These are phyloP conservation scores for Syncephalastrum monosporum DNA, from an alignment of 371 early-diverging fungal genomes.

Conservation along the genomic window DNA sequence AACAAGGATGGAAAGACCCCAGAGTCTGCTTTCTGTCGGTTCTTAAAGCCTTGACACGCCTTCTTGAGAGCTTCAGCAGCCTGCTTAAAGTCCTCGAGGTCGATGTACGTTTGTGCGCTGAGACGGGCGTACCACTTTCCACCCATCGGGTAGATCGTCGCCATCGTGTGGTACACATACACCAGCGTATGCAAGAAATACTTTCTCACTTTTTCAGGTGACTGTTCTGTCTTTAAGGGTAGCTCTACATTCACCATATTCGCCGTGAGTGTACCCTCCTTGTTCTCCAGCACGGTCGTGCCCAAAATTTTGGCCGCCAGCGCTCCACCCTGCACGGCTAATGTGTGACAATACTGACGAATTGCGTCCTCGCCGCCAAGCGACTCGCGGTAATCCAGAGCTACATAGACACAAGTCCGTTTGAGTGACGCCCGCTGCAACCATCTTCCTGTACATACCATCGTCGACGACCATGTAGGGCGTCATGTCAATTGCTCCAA, in stretches of 20 bases:
- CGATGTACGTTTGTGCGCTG: slow-evolving; percentile 61
- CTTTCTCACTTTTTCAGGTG: too few relatives aligned
- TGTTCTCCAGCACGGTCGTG: slow-evolving; percentile 53
- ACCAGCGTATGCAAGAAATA: too few relatives aligned
- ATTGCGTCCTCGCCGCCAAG: slow-evolving; percentile 55
- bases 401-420: slow-evolving; percentile 9
- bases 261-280: slow-evolving; percentile 31
- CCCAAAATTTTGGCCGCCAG: slow-evolving; percentile 55
- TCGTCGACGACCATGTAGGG: slow-evolving; percentile 44
- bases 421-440: too few relatives aligned
- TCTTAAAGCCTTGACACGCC: slow-evolving; percentile 19
- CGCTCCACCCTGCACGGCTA: slow-evolving; percentile 55
- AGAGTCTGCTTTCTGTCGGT: too few relatives aligned
- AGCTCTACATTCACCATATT: slow-evolving; percentile 60
- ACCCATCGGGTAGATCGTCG: too few relatives aligned
- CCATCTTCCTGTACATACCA: slow-evolving; percentile 11
- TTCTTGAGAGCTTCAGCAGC: slow-evolving; percentile 44
- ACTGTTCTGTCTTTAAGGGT: slow-evolving; percentile 16
- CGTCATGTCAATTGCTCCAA: slow-evolving; percentile 34
- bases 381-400: slow-evolving; percentile 47
- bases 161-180: too few relatives aligned
- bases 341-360: slow-evolving; percentile 45
- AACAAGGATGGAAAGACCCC: too few relatives aligned
- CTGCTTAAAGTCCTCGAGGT: slow-evolving; percentile 49
- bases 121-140: slow-evolving; percentile 55